phyloP scores from a whole-genome alignment of 106 monocot species.

The Acorus gramineus region DNA sequence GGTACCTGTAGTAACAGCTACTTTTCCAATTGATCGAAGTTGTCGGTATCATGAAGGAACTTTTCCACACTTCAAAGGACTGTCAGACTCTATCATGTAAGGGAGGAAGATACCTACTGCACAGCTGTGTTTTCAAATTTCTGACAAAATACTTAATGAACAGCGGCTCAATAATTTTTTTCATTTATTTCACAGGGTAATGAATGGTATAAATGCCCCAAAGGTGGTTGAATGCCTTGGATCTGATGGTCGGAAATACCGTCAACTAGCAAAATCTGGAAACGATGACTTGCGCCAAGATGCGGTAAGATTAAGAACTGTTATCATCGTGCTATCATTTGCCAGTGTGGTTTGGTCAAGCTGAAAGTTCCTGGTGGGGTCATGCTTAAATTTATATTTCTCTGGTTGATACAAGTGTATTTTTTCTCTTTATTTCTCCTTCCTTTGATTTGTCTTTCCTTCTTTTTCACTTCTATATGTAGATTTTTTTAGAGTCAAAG shows the following conservation, averaged over 20 bases:
- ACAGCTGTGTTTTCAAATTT: too few species aligned
- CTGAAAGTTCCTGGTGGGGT: too few species aligned
- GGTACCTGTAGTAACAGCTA: constrained; percentile 96
- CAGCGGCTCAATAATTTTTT: too few species aligned
- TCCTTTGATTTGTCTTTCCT: too few species aligned
- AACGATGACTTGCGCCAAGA: constrained; percentile 98
- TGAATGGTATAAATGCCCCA: constrained; percentile 98
- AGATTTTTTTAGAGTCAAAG: too few species aligned
- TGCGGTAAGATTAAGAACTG: constrained; percentile 52
- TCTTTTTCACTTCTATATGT: too few species aligned
- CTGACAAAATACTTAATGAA: too few species aligned
- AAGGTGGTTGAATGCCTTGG: constrained; percentile 90
- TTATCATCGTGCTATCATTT: too few species aligned
- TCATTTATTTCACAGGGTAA: constrained; percentile 41
- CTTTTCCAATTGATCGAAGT: constrained; percentile 68
- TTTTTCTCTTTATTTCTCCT: too few species aligned
- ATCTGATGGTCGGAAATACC: constrained; percentile 93
- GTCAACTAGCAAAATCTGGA: constrained; percentile 98
- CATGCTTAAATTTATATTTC: too few species aligned
- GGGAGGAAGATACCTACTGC: neutral
- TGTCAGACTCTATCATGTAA: constrained; percentile 81
- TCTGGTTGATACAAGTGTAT: too few species aligned
- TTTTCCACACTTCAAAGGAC: constrained; percentile 84
- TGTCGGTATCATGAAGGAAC: constrained; percentile 83
- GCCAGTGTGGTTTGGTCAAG: too few species aligned